Conservation (phyloP, 106 monocot genomes). For the Apostasia ramifera region DNA sequence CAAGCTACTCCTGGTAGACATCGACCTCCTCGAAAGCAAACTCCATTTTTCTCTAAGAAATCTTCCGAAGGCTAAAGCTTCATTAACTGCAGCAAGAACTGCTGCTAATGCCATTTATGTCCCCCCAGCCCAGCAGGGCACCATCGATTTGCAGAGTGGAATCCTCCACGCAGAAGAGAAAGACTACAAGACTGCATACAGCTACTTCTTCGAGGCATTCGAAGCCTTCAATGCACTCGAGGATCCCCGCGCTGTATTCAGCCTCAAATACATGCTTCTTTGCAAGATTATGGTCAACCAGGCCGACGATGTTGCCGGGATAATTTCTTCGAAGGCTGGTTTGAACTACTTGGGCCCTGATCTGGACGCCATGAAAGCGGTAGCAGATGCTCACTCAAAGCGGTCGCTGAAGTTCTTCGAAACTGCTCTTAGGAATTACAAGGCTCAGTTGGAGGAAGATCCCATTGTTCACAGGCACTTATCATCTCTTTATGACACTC, state of each 20-base stretch:
- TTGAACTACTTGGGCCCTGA: conserved; percentile 77
- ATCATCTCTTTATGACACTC: conserved; percentile 82
- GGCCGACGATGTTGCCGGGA: conserved; percentile 86
- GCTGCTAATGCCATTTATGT: conserved; percentile 97
- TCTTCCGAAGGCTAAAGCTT: conserved; percentile 90
- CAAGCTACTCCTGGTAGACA: conserved; percentile 85
- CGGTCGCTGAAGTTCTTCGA: conserved; percentile 80
- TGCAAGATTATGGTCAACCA: conserved; percentile 99
- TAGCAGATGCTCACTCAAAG: conserved; percentile 83
- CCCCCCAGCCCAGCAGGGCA: conserved; percentile 86
- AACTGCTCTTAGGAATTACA: conserved; percentile 66
- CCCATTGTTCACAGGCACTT: conserved; percentile 94
- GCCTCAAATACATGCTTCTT: conserved; percentile 96
- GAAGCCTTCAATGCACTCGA: conserved; percentile 90
- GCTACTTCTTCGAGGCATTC: conserved; percentile 96
- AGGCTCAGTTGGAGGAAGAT: conserved; percentile 83
- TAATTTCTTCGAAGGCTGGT: conserved; percentile 95
- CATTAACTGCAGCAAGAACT: conserved; percentile 87
- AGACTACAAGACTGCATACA: conserved; percentile 94
- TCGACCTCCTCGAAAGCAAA: conserved; percentile 89
- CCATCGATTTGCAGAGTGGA: conserved; percentile 88
- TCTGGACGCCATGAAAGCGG: conserved; percentile 95
- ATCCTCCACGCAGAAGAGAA: conserved; percentile 97
- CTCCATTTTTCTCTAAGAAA: conserved; percentile 90
- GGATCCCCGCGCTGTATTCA: conserved; percentile 73